Percentiles rank a stretch among this genome's conserved stretches.
phyloP scores from a whole-genome alignment of 2,329 filamentous ascomycete genomes.

The Cladosporium sp. region DNA sequence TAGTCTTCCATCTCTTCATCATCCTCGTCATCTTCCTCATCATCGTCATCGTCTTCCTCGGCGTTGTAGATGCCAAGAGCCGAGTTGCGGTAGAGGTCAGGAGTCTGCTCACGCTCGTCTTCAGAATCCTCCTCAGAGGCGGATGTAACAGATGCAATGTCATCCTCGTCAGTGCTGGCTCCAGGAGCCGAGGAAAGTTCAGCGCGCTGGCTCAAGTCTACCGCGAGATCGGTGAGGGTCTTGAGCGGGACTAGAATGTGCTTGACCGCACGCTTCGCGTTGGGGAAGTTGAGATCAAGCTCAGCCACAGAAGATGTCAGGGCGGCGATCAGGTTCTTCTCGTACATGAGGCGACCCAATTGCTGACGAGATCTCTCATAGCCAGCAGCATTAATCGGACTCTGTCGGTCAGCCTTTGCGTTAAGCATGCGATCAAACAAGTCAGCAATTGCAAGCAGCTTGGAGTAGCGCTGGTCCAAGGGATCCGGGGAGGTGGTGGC shows the following conservation, averaged over 20 bases:
- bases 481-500: conserved; percentile 76
- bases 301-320: conserved; percentile 91
- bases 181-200: conserved; percentile 64
- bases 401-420: conserved; percentile 63
- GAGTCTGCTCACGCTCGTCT: conserved; percentile 76
- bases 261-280: conserved; percentile 91
- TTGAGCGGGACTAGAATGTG: conserved; percentile 91
- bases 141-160: conserved; percentile 83
- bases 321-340: conserved; percentile 90
- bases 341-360: conserved; percentile 92
- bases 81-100: conserved; percentile 94
- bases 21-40: conserved; percentile 61
- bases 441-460: conserved; percentile 83
- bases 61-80: conserved; percentile 90
- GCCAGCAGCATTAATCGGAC: conserved; percentile 16
- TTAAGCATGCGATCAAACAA: conserved; percentile 91
- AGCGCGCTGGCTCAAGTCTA: conserved; percentile 78
- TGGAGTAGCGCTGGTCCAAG: conserved; percentile 81
- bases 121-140: conserved; percentile 65
- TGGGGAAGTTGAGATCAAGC: conserved; percentile 90
- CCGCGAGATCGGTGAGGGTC: conserved; percentile 81
- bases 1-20: conserved; percentile 86
- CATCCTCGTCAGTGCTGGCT: conserved; percentile 73
- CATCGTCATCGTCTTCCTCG: conserved; percentile 68
- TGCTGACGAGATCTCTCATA: conserved; percentile 67